Evolutionary conservation across 495 filamentous ascomycete genomes (phyloP), one percentile per base, ranked within the genome.

Genomic region (Acidomyces sp.): DNA sequence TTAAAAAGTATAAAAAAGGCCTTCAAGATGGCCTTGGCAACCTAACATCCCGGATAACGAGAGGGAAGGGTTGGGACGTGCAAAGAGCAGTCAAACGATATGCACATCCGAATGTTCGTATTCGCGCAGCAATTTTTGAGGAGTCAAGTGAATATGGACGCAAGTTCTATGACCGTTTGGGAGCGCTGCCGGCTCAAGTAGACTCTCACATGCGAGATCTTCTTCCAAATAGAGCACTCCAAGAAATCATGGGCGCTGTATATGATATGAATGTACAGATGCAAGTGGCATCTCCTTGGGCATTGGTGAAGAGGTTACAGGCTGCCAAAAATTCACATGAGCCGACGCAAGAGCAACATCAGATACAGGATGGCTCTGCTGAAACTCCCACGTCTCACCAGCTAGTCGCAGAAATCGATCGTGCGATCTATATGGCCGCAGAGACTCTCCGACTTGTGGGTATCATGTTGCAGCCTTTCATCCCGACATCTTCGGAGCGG

Each of bases 401-500:
- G 3, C 10, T 46, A 7, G 25, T 34, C 18, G 43, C 40, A 3
- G 53, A 71, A 18, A 44, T 66, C 11, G 61, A 72, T 42, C 56
- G 63, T 39, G 65, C 69, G 28, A 61, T 97, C 29, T 94, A 72
- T 55, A 66, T 81, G 24, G 65, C 68, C 37, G 74, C 75, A 1
- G 90, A 97, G 56, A 71, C 77, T n/a, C 55, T 95, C 29, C 78
- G 90, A 16, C 71, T 95, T 24, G 60, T 64, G 3, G 85, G 78
- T 6, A 94, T 96, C 40, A 62, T 96, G 25, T 63, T 97, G 21
- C 88, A 93, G 58, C 86, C 90, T 3, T 86, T 80, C 54, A 86
- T 96, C 70, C 90, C 90, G 3, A 66, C 59, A n/a, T 93, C 88
- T 58, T 68, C 82, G 32, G 56, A 61, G 24, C 66, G 77, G 49